phyloP scores from a whole-genome alignment of 148 eudicot species.

The Salicornia ramosissima region DNA sequence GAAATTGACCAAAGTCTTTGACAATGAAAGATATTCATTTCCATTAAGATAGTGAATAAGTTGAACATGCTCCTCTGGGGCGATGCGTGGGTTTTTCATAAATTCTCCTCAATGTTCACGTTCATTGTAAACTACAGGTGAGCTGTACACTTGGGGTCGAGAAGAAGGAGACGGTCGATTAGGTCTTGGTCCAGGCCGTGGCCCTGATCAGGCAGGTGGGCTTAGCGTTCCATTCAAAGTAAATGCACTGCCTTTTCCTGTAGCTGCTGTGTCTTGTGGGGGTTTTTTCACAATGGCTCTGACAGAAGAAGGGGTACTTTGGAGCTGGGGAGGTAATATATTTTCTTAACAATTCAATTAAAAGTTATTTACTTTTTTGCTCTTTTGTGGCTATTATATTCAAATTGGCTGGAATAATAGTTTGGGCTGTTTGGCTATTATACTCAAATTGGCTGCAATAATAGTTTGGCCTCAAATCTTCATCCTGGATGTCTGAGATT shows the following conservation, averaged over 20 bases:
- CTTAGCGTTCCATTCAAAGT: conserved; percentile 75
- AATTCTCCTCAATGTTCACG: conserved; percentile 8
- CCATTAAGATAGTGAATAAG: background rate
- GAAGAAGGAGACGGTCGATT: conserved; percentile 98
- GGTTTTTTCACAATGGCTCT: conserved; percentile 90
- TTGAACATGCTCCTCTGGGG: background rate
- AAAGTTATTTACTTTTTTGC: background rate
- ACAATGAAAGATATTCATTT: background rate
- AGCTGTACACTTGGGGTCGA: conserved; percentile 92
- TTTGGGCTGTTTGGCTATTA: background rate
- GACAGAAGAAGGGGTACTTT: conserved; percentile 76
- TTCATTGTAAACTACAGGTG: conserved; percentile 37
- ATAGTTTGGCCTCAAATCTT: too few relatives aligned
- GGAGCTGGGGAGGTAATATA: conserved; percentile 89
- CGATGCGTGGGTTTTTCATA: background rate
- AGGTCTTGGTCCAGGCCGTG: conserved; percentile 95
- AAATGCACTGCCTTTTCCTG: conserved; percentile 63
- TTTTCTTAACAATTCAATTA: background rate
- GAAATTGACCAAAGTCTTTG: background rate
- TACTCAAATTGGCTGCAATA: background rate
- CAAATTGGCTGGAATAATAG: background rate
- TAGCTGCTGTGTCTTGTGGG: conserved; percentile 82
- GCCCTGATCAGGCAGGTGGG: conserved; percentile 88
- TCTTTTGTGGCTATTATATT: conserved; percentile 5
- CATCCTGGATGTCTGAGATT: background rate